These are phyloP conservation scores for Massospora cicadina DNA, from an alignment of 371 early-diverging fungal genomes.

Conservation along the genomic window DNA sequence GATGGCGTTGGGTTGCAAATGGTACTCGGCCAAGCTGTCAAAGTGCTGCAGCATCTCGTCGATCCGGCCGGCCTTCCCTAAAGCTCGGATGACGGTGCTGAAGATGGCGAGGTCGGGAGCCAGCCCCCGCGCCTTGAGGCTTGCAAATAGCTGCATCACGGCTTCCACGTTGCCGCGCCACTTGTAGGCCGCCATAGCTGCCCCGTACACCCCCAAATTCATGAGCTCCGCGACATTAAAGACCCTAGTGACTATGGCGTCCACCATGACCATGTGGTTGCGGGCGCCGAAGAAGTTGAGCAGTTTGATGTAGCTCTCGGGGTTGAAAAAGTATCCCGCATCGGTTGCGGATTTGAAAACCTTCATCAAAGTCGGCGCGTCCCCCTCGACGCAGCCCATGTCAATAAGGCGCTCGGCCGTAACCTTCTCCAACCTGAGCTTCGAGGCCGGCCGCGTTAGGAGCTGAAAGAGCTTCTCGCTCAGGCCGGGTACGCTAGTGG, in stretches of 20 bases:
- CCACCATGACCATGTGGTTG: not conserved
- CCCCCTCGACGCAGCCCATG: not conserved
- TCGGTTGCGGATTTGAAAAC: not conserved
- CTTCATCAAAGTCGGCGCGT: not conserved
- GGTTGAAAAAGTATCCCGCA: not conserved
- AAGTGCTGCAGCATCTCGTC: not conserved
- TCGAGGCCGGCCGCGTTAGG: not conserved
- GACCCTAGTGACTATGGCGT: not conserved
- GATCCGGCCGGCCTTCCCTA: not conserved
- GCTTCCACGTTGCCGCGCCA: not conserved
- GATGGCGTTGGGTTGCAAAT: not conserved
- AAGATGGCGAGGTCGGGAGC: not conserved
- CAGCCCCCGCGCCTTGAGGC: not conserved
- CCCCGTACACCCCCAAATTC: not conserved
- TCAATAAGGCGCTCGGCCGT: not conserved
- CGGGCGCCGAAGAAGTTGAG: not conserved
- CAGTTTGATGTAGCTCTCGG: not conserved
- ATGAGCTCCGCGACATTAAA: not conserved
- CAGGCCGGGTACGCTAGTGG: not conserved
- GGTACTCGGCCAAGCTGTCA: not conserved
- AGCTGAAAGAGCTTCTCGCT: not conserved
- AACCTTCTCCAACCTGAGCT: not conserved
- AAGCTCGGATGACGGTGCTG: not conserved
- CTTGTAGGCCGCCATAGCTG: not conserved
- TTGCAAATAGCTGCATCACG: not conserved